Evolutionary conservation across 768 basidiomycete genomes (phyloP).

Genomic region (Lyophyllum shimeji): DNA sequence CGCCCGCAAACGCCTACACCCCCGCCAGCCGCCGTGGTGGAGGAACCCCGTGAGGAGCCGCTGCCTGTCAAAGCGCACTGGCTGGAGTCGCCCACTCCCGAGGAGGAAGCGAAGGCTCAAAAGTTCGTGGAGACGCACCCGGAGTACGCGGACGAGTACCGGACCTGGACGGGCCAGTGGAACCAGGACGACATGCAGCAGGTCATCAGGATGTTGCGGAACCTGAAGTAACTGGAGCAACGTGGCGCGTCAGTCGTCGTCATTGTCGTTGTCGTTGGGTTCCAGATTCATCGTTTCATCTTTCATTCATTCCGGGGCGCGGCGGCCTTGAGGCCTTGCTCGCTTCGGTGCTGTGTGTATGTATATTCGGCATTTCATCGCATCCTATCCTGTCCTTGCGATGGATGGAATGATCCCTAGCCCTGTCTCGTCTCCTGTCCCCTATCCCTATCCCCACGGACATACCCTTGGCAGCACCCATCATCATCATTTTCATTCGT

Average conservation of each 20-base stretch:
- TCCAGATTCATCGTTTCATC: too few relatives aligned
- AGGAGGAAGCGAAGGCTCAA: conserved; percentile 6
- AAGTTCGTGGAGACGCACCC: conserved; percentile 8
- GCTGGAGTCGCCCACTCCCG: conserved; percentile 3
- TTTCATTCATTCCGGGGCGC: too few relatives aligned
- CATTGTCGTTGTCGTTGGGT: too few relatives aligned
- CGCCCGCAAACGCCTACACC: conserved; percentile 3
- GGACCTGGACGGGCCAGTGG: conserved; percentile 16
- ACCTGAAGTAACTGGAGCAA: conserved; percentile 7
- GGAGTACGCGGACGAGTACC: conserved; percentile 12
- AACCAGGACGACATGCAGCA: conserved; percentile 17
- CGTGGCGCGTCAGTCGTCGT: too few relatives aligned
- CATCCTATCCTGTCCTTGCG: too few relatives aligned
- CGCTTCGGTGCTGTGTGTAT: too few relatives aligned
- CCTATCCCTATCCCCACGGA: neutral
- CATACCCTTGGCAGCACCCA: too few relatives aligned
- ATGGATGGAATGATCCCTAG: too few relatives aligned
- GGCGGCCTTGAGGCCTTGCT: too few relatives aligned
- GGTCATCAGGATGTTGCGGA: conserved; percentile 11
- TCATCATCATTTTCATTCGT: neutral
- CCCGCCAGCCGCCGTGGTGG: neutral
- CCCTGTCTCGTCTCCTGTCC: neutral
- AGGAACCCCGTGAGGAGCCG: neutral
- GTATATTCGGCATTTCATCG: too few relatives aligned
- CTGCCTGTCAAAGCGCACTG: conserved; percentile 14